Percentiles rank a stretch among this genome's conserved stretches.
Conservation (phyloP, 805 yeast species). For the Candida methanosorbosa region DNA sequence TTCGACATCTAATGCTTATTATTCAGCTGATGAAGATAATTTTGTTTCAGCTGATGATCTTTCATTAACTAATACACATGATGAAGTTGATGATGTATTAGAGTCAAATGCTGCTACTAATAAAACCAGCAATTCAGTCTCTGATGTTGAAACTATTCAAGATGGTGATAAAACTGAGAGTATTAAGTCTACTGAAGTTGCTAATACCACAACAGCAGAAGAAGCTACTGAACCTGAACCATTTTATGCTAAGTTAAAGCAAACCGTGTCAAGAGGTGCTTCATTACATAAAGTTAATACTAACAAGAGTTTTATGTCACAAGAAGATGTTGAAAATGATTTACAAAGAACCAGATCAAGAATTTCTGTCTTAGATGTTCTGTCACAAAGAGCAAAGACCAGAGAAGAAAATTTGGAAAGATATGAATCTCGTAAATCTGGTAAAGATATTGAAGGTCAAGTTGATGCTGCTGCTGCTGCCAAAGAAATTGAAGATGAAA, state of each 20-base stretch:
- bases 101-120: background rate
- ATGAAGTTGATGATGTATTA: background rate
- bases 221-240: background rate
- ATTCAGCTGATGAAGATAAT: conserved; percentile 1
- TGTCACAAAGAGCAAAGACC: conserved; percentile 3
- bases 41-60: background rate
- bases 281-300: background rate
- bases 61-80: background rate
- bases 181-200: background rate
- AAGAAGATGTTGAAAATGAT: conserved; percentile 1
- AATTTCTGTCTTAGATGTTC: conserved; percentile 4
- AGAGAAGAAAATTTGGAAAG: background rate
- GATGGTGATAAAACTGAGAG: background rate
- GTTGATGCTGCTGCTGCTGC: background rate
- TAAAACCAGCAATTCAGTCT: background rate
- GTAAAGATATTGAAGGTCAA: background rate
- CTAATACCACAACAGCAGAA: background rate
- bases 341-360: conserved; percentile 3
- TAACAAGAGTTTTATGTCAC: background rate
- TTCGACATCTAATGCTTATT: background rate
- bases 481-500: background rate
- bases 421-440: background rate
- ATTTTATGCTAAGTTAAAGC: background rate
- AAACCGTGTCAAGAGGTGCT: background rate
- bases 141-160: no score